Evolutionary conservation across 371 early-diverging fungal species (phyloP).

Genomic region (Nematocida sp.): DNA sequence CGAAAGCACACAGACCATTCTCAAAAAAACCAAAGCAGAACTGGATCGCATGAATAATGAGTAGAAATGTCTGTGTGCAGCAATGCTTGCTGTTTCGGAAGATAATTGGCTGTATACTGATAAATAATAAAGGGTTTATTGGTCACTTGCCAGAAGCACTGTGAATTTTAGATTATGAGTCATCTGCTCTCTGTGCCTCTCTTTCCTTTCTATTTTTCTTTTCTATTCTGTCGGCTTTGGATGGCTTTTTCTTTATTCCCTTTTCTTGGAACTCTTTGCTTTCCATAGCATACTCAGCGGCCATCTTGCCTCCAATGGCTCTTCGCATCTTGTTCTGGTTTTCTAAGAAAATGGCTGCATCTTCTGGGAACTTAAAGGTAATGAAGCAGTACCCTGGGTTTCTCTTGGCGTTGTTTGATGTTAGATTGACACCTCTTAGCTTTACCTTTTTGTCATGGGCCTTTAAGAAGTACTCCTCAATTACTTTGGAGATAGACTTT

Average conservation of each 20-base stretch:
- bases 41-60: neutral
- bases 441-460: slow-evolving; percentile 55
- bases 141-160: neutral
- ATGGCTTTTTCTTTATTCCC: slow-evolving; percentile 58
- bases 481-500: slow-evolving; percentile 51
- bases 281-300: slow-evolving; percentile 58
- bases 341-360: slow-evolving; percentile 60
- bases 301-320: slow-evolving; percentile 50
- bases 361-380: slow-evolving; percentile 61
- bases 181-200: neutral
- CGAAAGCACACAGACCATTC: slow-evolving; percentile 27
- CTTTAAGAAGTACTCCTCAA: slow-evolving; percentile 56
- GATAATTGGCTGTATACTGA: neutral
- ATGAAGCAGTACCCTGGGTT: slow-evolving; percentile 69
- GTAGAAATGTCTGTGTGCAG: neutral
- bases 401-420: slow-evolving; percentile 52
- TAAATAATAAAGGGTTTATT: neutral
- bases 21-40: slow-evolving; percentile 11
- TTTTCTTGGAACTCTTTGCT: slow-evolving; percentile 59
- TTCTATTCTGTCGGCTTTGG: slow-evolving; percentile 38
- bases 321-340: slow-evolving; percentile 40
- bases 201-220: slow-evolving; percentile 32
- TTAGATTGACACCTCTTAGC: slow-evolving; percentile 58
- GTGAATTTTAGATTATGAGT: neutral
- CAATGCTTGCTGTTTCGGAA: neutral